These are phyloP conservation scores for Malus fusca DNA, from an alignment of 306 rosid species.

Conservation along the genomic window DNA sequence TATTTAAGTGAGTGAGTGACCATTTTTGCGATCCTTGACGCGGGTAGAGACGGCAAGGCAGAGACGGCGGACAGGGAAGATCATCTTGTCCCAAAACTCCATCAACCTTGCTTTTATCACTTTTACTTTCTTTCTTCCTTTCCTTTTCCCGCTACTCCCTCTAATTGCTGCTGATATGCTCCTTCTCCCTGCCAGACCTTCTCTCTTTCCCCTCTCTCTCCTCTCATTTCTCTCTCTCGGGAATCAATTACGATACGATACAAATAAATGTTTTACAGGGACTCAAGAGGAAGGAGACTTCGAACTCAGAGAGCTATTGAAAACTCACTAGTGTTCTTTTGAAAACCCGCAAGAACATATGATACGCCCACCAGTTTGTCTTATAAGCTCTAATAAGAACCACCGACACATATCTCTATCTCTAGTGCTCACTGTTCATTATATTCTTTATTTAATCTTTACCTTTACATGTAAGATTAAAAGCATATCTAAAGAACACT, in stretches of 20 bases:
- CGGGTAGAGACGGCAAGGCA: conserved; percentile 63
- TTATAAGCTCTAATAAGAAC: not conserved
- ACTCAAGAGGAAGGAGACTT: not conserved
- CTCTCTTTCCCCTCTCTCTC: not conserved
- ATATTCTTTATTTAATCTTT: not conserved
- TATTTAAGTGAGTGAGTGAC: conserved; percentile 14
- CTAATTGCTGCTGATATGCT: conserved; percentile 19
- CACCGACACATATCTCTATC: not conserved
- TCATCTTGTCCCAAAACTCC: conserved; percentile 54
- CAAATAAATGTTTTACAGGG: not conserved
- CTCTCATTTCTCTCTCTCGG: not conserved
- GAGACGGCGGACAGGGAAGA: conserved; percentile 70
- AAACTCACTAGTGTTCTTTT: not conserved
- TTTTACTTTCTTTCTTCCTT: conserved; percentile 22
- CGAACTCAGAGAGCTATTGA: not conserved
- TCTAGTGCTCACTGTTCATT: not conserved
- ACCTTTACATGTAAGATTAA: not conserved
- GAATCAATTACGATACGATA: not conserved
- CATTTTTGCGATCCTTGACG: conserved; percentile 49
- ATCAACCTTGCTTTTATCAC: conserved; percentile 32
- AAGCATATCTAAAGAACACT: too few species aligned
- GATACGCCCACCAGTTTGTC: not conserved
- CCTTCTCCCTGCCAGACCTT: conserved; percentile 57
- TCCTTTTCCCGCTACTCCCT: conserved; percentile 19
- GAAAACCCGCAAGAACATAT: too few species aligned